These are phyloP conservation scores for Gardenia jasminoides DNA, from an alignment of 257 asterid species.

Conservation along the genomic window DNA sequence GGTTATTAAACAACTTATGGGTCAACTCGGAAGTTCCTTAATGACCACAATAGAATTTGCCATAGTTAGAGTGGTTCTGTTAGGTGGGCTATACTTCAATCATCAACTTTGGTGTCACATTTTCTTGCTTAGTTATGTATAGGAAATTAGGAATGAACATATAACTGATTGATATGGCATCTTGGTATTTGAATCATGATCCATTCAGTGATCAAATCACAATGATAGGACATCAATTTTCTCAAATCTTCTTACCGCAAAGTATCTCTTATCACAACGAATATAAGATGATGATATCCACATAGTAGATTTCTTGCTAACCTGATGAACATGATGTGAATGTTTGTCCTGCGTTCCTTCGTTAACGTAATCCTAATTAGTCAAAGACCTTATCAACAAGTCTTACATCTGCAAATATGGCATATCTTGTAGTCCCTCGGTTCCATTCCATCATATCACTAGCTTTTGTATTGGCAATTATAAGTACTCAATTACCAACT, in stretches of 20 bases:
- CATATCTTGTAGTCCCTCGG: background rate
- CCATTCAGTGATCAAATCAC: background rate
- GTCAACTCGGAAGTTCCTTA: no score
- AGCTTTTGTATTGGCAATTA: background rate
- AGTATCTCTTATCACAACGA: background rate
- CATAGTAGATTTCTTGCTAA: background rate
- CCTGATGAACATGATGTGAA: background rate
- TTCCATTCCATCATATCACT: background rate
- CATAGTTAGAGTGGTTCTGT: background rate
- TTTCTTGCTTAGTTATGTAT: background rate
- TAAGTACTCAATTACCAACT: background rate
- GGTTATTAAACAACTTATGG: no score
- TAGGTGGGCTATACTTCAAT: slow-evolving; percentile 8
- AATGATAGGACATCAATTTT: background rate
- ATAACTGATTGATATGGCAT: background rate
- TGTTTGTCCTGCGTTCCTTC: background rate
- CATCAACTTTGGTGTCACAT: background rate
- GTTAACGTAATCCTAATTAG: background rate
- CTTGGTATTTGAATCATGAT: background rate
- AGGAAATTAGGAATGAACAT: background rate
- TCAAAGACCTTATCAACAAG: no score
- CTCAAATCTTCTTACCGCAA: background rate
- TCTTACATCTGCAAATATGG: no score
- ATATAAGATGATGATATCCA: background rate
- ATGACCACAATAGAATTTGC: no score